Base-by-base conservation (phyloP, 805 yeast genomes). In the Saturnispora gosingensis region DNA sequence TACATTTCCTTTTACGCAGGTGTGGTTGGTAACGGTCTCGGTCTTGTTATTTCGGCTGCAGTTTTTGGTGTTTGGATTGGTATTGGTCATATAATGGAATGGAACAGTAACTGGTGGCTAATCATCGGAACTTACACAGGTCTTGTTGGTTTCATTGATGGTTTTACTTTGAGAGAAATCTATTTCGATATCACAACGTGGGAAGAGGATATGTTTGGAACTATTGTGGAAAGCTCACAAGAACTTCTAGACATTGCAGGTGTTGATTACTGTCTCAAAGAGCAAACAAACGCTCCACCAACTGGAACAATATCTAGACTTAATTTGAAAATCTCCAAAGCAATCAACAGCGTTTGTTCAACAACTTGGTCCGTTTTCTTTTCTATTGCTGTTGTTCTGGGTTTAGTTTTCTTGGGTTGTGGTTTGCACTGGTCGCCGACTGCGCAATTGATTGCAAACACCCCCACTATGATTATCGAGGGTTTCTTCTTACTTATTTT, bases 61-160 rank as follows among this genome's bases (percentile, higher is more conserved):
- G 75, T 66, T 15, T 64, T 72, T 49, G 58, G 56, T 16, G 66
- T 57, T 18, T 72, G 77, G 77, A 15, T 71, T 18, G 60, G 60
- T 24, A 60, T 71, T 28, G 77, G 77, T 39, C 47, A 56, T 38
- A 49, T 61, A 15, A 62, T 72, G 70, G 27, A 58, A 32, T 73
- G 69, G 68, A 56, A 56, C 56, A 66, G 63, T 45, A 61, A 70
- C 53, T 72, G 76, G 77, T 72, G 75, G 75, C 58, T 72, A 40
- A 70, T 73, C 39, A 72, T 71, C 53, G 77, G 77, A 45, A 72
- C 77, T 1, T 72, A 73, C 53, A 70, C 76, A 0, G 77, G 77
- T 18, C 60, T 72, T 16, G 61, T 72, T 43, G 76, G 76, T 1
- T 72, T 71, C 54, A 49, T 69, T 46, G 76, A 72, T 55, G 75